Conservation (phyloP, 768 basidiomycete genomes). For the Ramaria rubella region DNA sequence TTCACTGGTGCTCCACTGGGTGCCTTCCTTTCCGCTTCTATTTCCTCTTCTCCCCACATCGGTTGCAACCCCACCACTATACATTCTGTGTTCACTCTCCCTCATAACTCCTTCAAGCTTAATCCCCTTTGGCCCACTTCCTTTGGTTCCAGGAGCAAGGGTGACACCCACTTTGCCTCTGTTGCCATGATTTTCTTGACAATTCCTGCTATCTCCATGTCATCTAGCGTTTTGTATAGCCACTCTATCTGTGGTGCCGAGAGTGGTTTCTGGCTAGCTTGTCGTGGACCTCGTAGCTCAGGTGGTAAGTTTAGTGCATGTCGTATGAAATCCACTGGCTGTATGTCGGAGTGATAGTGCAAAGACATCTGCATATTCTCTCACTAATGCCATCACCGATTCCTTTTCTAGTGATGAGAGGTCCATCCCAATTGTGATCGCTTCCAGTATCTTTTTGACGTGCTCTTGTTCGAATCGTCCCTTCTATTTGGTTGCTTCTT, state of each 20-base stretch:
- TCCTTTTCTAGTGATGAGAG: too few species aligned
- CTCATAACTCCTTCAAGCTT: not conserved
- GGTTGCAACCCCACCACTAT: slow-evolving; percentile 20
- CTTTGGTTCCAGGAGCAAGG: slow-evolving; percentile 33
- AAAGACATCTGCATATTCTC: slow-evolving; percentile 35
- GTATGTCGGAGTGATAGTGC: slow-evolving; percentile 34
- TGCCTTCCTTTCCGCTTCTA: too few species aligned
- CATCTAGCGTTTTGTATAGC: too few species aligned
- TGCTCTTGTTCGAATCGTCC: slow-evolving; percentile 15
- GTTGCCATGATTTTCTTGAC: too few species aligned
- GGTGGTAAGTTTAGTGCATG: too few species aligned
- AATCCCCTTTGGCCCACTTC: slow-evolving; percentile 21
- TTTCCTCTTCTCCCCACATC: too few species aligned
- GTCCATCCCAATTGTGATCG: slow-evolving; percentile 25
- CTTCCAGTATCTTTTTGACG: slow-evolving; percentile 14
- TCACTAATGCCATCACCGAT: slow-evolving; percentile 21
- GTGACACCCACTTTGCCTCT: slow-evolving; percentile 31
- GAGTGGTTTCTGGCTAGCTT: slow-evolving; percentile 24
- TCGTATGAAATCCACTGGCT: too few species aligned
- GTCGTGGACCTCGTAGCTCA: slow-evolving; percentile 22
- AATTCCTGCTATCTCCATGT: too few species aligned
- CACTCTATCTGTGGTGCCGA: too few species aligned
- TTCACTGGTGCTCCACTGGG: too few species aligned
- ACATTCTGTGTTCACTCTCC: slow-evolving; percentile 31
- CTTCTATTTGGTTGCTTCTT: not conserved